Percentiles rank a stretch among this genome's conserved stretches.
Evolutionary conservation across 805 yeast species (phyloP).

Genomic region (Starmerella kuoi): DNA sequence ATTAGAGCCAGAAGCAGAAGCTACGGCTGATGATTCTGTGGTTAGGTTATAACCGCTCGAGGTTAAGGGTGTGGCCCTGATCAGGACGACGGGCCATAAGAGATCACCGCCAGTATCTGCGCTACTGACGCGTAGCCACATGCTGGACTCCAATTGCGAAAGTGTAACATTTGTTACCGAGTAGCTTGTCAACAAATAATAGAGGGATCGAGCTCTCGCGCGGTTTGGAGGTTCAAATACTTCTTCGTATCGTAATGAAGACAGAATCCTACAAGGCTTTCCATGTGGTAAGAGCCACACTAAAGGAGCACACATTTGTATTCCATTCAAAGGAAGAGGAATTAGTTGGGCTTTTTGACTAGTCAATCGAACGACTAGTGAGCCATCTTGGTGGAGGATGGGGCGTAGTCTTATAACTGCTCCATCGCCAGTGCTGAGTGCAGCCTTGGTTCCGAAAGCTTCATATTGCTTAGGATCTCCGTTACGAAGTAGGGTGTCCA

Average conservation of each 20-base stretch:
- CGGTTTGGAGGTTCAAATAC: constrained; percentile 17
- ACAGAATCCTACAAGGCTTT: constrained; percentile 13
- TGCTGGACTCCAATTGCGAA: constrained; percentile 13
- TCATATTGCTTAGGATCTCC: constrained; percentile 15
- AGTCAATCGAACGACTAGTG: constrained; percentile 14
- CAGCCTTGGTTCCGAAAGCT: constrained; percentile 17
- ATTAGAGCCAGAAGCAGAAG: no score
- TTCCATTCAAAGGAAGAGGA: constrained; percentile 10
- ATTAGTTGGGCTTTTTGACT: constrained; percentile 12
- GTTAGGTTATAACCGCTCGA: neutral
- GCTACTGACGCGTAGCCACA: constrained; percentile 20
- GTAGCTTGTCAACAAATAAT: constrained; percentile 5
- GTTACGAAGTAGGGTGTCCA: constrained; percentile 14
- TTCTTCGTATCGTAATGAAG: constrained; percentile 11
- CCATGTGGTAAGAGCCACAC: constrained; percentile 24
- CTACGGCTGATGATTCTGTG: neutral
- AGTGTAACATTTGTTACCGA: constrained; percentile 8
- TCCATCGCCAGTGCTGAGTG: constrained; percentile 16
- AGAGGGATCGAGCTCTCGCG: constrained; percentile 17
- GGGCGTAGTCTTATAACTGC: constrained; percentile 17
- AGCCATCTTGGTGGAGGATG: constrained; percentile 15
- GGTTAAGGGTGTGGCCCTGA: constrained; percentile 10
- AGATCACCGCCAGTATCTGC: constrained; percentile 16
- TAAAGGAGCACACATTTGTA: constrained; percentile 8
- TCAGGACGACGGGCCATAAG: constrained; percentile 22